phyloP scores from a whole-genome alignment of 768 basidiomycete genomes.

The Suillus subaureus region DNA sequence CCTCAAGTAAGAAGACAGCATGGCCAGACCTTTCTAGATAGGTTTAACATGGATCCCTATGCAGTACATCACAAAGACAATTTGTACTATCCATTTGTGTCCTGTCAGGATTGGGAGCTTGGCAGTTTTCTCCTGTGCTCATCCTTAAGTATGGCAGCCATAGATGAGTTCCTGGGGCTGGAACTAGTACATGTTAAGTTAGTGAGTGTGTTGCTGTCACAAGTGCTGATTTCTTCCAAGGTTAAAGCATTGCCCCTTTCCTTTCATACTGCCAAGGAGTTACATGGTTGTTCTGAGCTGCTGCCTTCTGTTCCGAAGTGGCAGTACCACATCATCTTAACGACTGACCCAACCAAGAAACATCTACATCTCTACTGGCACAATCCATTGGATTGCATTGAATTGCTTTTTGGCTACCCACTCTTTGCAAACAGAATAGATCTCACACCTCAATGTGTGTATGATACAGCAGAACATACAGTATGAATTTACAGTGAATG shows the following conservation, averaged over 20 bases:
- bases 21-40: too few relatives aligned
- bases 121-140: too few relatives aligned
- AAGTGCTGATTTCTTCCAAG: not conserved
- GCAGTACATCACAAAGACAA: too few relatives aligned
- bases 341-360: slow-evolving; percentile 24
- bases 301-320: slow-evolving; percentile 27
- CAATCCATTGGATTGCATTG: slow-evolving; percentile 30
- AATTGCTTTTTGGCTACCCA: slow-evolving; percentile 28
- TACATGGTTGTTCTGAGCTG: slow-evolving; percentile 19
- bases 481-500: slow-evolving; percentile 4
- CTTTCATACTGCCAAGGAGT: slow-evolving; percentile 26
- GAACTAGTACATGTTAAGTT: too few relatives aligned
- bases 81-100: too few relatives aligned
- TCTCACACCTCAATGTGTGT: slow-evolving; percentile 21
- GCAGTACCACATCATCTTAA: slow-evolving; percentile 14
- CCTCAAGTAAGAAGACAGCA: too few relatives aligned
- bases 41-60: too few relatives aligned
- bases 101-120: too few relatives aligned
- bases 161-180: too few relatives aligned
- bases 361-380: slow-evolving; percentile 31
- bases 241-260: not conserved
- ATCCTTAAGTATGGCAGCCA: too few relatives aligned
- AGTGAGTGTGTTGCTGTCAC: too few relatives aligned
- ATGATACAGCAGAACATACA: slow-evolving; percentile 8
- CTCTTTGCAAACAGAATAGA: slow-evolving; percentile 27